phyloP scores from a whole-genome alignment of 805 yeast genomes.

The Barnettozyma populi region DNA sequence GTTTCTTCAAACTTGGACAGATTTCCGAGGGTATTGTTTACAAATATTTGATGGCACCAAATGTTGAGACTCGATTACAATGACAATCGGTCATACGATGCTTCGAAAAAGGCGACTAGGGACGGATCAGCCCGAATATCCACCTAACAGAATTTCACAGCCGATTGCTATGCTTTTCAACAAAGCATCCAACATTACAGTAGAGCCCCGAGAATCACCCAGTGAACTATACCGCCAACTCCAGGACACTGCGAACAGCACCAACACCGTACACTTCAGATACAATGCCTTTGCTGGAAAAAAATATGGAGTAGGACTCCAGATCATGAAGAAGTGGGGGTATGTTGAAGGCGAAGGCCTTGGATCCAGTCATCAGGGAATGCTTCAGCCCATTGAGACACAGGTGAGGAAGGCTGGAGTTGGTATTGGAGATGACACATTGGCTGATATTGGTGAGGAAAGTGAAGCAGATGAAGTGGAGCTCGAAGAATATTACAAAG shows the following conservation, averaged over 20 bases:
- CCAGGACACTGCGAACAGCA: constrained; percentile 19
- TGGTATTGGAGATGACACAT: constrained; percentile 65
- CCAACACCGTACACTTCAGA: neutral
- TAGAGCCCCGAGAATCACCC: neutral
- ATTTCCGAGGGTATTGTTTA: neutral
- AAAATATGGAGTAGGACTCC: constrained; percentile 82
- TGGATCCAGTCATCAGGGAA: constrained; percentile 72
- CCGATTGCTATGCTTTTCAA: neutral
- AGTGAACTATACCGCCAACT: constrained; percentile 11
- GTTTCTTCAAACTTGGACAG: neutral
- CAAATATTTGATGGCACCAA: neutral
- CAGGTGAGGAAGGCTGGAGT: constrained; percentile 49
- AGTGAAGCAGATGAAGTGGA: constrained; percentile 14
- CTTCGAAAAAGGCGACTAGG: neutral
- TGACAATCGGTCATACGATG: neutral
- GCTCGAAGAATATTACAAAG: constrained; percentile 22
- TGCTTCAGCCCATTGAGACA: constrained; percentile 73
- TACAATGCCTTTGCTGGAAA: constrained; percentile 18
- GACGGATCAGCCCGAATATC: neutral
- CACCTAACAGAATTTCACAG: neutral
- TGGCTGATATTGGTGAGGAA: constrained; percentile 3
- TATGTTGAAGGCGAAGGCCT: constrained; percentile 78
- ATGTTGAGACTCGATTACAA: neutral
- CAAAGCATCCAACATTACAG: constrained; percentile 9
- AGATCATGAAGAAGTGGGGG: constrained; percentile 78